Base-by-base conservation (phyloP, 768 basidiomycete species). In the Pleurotus cornucopiae region DNA sequence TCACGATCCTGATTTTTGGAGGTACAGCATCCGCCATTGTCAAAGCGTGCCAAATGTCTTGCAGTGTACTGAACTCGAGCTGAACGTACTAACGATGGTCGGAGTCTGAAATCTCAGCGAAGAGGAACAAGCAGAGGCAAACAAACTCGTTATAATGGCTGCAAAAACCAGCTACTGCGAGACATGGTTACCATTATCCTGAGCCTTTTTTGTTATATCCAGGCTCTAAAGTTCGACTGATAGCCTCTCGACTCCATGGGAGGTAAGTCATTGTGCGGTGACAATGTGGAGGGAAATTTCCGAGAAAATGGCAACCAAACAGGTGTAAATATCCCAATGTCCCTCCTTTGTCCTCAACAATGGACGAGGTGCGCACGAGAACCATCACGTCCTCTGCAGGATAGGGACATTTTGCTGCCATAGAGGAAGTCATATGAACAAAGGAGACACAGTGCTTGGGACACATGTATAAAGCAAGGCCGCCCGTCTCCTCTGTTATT, bases 1-100 rank as follows among this genome's bases (percentile, higher is more conserved):
- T 65, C 61, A 77, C 78, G 55, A 79, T 66, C 57, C 69, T 74
- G 38, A 79, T 72, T 64, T 78, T 79, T 53, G 51, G 51, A 26
- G 70, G 73, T 49, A 66, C 65, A 53, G 69, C 7, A 51, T 75
- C 73, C 16, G 73, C 62, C 75, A 76, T 75, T 64, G 54, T 65
- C n/a, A 46, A 48, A 34, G 30, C 30, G 30, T 9, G 30, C 30
- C 30, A 34, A 34, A 34, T 34, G 30, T 34, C 30, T 34, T 34
- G 30, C 30, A 34, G 30, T 34, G 11, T 34, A 34, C 30, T 9
- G 26, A 30, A 30, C 26, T 30, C 7, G 30, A 34, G 9, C 7
- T 34, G 30, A 30, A 30, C 30, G 30, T 30, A 30, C 30, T 34
- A 34, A 34, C 30, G 30, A 30, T 11, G 7, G 30, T 34, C 30